Percentiles rank a stretch among this genome's conserved stretches.
Conservation (phyloP, 495 filamentous ascomycete species). For the Cercophora scortea region DNA sequence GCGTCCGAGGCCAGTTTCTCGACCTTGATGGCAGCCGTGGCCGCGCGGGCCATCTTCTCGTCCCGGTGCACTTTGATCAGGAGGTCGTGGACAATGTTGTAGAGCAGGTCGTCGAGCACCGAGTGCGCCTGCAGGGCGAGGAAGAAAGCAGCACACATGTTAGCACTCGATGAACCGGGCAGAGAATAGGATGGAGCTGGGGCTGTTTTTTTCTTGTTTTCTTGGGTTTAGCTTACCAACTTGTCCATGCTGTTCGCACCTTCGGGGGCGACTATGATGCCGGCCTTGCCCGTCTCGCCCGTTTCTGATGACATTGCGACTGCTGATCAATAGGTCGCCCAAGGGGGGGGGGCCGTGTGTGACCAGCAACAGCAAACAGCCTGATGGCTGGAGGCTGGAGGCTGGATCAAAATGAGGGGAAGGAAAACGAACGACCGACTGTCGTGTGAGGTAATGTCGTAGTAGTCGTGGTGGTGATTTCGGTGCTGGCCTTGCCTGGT, state of each 20-base stretch:
- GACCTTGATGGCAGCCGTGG: slow-evolving; percentile 63
- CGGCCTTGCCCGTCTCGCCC: slow-evolving; percentile 37
- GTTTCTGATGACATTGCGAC: slow-evolving; percentile 8
- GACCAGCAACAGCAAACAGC: background rate
- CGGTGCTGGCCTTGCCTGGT: background rate
- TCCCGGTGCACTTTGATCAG: slow-evolving; percentile 64
- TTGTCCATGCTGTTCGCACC: slow-evolving; percentile 33
- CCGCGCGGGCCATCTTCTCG: slow-evolving; percentile 64
- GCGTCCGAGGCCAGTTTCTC: slow-evolving; percentile 57
- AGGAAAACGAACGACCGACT: background rate
- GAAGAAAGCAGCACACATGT: background rate
- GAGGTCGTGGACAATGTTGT: slow-evolving; percentile 66
- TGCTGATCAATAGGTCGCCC: background rate
- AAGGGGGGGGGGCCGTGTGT: background rate
- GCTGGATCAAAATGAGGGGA: too few species aligned
- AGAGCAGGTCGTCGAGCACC: slow-evolving; percentile 59
- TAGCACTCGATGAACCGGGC: too few species aligned
- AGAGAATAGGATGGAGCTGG: background rate
- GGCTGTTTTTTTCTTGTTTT: background rate
- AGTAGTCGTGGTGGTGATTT: too few species aligned
- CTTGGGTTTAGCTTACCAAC: too few species aligned
- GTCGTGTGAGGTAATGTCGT: background rate
- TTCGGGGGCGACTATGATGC: slow-evolving; percentile 37
- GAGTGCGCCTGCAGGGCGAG: slow-evolving; percentile 35
- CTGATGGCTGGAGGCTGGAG: background rate